phyloP scores from a whole-genome alignment of 305 asterid species.

The Fraxinus angustifolia region DNA sequence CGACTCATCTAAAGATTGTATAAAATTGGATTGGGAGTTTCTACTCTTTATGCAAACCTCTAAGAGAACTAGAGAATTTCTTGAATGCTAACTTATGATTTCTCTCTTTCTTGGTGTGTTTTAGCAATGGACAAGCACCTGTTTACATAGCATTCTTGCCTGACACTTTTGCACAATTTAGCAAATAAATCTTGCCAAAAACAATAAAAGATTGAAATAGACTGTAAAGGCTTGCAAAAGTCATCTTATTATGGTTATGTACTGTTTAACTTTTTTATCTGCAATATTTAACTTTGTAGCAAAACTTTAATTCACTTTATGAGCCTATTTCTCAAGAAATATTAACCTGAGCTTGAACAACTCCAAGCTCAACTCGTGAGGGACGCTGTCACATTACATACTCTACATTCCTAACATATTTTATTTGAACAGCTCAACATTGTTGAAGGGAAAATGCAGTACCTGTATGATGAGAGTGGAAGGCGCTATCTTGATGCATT shows the following conservation, averaged over 20 bases:
- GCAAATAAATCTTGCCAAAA: background rate
- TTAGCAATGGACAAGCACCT: background rate
- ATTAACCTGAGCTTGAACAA: background rate
- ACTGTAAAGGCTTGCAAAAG: background rate
- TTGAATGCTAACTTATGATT: background rate
- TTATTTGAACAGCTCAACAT: conserved; percentile 62
- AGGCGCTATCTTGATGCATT: conserved; percentile 95
- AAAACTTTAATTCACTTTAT: background rate
- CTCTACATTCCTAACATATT: background rate
- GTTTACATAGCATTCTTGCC: background rate
- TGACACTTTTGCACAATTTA: background rate
- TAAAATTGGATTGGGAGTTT: background rate
- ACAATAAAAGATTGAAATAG: background rate
- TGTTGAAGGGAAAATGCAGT: conserved; percentile 98
- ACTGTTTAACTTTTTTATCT: background rate
- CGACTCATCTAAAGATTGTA: background rate
- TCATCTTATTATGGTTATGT: background rate
- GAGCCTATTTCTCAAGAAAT: background rate
- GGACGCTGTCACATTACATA: background rate
- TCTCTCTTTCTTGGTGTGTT: background rate
- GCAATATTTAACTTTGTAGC: background rate
- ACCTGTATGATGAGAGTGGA: conserved; percentile 80
- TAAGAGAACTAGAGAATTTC: background rate
- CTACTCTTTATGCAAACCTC: background rate
- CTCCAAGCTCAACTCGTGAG: background rate